Evolutionary conservation across 75 land plant species (phyloP), one percentile per base, ranked within the genome.

Genomic region (Gnetum montanum): DNA sequence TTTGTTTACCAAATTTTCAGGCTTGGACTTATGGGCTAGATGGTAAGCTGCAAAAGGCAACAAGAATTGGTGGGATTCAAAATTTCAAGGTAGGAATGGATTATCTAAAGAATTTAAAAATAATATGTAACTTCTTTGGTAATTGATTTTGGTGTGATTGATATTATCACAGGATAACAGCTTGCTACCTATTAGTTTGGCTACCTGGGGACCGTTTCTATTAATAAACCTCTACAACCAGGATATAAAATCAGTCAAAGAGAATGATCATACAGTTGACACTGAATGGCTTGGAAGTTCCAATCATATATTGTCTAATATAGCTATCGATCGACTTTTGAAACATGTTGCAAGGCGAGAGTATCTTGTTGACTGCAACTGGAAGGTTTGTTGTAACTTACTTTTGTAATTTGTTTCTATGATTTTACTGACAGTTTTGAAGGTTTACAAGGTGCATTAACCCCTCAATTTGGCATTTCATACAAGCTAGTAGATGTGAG

Each of bases 331-430:
- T 67, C 35, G 68, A 48, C 70, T 81, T 6, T 57, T 90, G 34
- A 52, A 59, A 20, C 83, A 76, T 71, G 54, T 86, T 36, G 79
- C 93, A 44, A 66, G 84, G 52, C 70, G 84, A 19, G 79, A 82
- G 46, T 90, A 90, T 59, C 67, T 68, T 4, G 70, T 90, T 26
- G 70, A 83, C 46, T 90, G 96, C 43, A 90, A 90, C 57, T 90
- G 96, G 96, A 90, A 90, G 92, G 94, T 88, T 54, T 66, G 65
- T n/a, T n/a, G n/a, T n/a, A n/a, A n/a, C n/a, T n/a, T n/a, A n/a
- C n/a, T n/a, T n/a, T n/a, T n/a, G n/a, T n/a, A n/a, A n/a, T n/a
- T n/a, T n/a, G n/a, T n/a, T n/a, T n/a, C n/a, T n/a, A n/a, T n/a
- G n/a, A n/a, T n/a, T n/a, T n/a, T n/a, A n/a, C n/a, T n/a, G n/a